A percentile compares a stretch with the other conserved stretches of the same genome.
These are phyloP conservation scores for Halophytophthora batemanensis DNA, from an alignment of 352 stramenopile species.

Conservation along the genomic window DNA sequence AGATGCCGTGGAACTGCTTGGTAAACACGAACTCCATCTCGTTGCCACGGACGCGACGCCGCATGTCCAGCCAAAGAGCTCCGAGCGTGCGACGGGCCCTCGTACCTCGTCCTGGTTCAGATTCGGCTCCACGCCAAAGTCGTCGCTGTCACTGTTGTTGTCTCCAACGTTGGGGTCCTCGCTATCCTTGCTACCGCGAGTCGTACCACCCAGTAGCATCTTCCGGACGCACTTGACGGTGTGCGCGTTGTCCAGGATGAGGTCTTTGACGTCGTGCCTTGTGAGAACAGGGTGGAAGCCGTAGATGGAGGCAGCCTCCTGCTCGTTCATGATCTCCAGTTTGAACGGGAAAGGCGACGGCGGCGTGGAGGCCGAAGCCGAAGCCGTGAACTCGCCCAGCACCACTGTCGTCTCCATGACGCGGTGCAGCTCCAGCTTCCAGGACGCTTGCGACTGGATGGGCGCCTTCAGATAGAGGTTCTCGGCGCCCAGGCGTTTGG, in stretches of 20 bases:
- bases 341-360: constrained; percentile 21
- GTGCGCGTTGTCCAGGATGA: constrained; percentile 37
- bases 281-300: constrained; percentile 27
- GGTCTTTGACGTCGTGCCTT: constrained; percentile 33
- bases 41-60: constrained; percentile 29
- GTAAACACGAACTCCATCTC: constrained; percentile 50
- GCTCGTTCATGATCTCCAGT: constrained; percentile 23
- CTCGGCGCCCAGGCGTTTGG: constrained; percentile 45
- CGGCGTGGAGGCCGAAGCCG: constrained; percentile 4
- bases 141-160: constrained; percentile 8
- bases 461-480: constrained; percentile 47
- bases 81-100: constrained; percentile 14
- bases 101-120: constrained; percentile 1
- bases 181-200: neutral
- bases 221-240: constrained; percentile 30
- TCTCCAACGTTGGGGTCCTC: too few relatives aligned
- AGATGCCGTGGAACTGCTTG: constrained; percentile 37
- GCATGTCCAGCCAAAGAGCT: constrained; percentile 49
- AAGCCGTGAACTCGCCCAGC: constrained; percentile 21
- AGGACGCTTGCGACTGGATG: constrained; percentile 43
- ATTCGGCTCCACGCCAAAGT: constrained; percentile 3
- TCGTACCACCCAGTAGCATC: constrained; percentile 13
- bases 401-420: constrained; percentile 45
- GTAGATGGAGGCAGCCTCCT: constrained; percentile 40
- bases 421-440: constrained; percentile 44